Evolutionary conservation across 768 basidiomycete genomes (phyloP).

Genomic region (Suillus luteus): DNA sequence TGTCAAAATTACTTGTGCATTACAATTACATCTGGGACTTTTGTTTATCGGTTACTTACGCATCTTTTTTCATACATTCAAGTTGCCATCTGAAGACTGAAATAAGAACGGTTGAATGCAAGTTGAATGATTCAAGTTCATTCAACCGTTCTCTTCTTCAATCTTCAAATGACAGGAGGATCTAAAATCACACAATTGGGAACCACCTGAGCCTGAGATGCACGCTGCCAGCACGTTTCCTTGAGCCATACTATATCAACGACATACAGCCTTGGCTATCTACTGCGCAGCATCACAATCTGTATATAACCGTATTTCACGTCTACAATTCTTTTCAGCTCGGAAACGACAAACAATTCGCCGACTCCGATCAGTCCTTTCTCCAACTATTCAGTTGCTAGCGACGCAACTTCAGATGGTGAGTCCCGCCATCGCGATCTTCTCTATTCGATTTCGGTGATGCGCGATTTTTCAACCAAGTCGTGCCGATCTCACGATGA

Average conservation of each 20-base stretch:
- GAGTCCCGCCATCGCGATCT: constrained; percentile 11
- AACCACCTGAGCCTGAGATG: constrained; percentile 3
- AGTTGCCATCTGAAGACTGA: no score
- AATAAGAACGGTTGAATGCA: no score
- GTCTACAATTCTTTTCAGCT: constrained; percentile 37
- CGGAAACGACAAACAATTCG: constrained; percentile 37
- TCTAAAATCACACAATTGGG: no score
- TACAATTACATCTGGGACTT: no score
- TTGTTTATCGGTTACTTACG: no score
- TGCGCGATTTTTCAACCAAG: neutral
- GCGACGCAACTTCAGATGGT: constrained; percentile 59
- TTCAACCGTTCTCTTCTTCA: no score
- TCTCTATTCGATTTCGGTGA: neutral
- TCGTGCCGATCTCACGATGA: neutral
- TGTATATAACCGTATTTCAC: constrained; percentile 15
- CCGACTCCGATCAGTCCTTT: constrained; percentile 40
- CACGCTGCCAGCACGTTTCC: constrained; percentile 10
- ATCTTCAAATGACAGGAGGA: no score
- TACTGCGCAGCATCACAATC: neutral
- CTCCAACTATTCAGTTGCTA: constrained; percentile 40
- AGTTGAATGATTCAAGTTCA: no score
- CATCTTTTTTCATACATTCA: no score
- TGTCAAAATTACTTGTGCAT: no score
- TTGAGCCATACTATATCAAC: constrained; percentile 5
- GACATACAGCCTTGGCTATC: neutral